Conservation (phyloP, 2,329 filamentous ascomycete genomes). For the Sporothrix variecibatus region DNA sequence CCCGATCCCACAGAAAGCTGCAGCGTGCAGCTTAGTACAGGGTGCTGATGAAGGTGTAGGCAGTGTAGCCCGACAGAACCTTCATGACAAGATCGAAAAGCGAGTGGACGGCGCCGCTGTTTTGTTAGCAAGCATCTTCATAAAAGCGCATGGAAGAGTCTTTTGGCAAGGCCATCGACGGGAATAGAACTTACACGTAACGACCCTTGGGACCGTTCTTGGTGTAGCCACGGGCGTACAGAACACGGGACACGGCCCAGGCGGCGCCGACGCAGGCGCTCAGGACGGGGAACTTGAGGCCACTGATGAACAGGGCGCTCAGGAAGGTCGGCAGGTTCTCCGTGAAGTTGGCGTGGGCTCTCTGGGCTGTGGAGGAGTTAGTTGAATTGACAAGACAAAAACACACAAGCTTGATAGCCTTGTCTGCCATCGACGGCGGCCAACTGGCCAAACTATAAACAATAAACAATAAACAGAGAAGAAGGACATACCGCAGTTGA, state of each 20-base stretch:
- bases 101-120: slow-evolving; percentile 41
- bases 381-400: not conserved
- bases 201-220: slow-evolving; percentile 50
- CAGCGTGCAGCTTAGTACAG: not conserved
- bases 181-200: slow-evolving; percentile 37
- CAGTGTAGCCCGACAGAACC: slow-evolving; percentile 48
- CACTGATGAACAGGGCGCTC: slow-evolving; percentile 55
- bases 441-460: no score
- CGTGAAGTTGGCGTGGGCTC: slow-evolving; percentile 63
- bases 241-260: slow-evolving; percentile 55
- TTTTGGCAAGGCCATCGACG: not conserved
- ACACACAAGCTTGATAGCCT: not conserved
- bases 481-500: slow-evolving; percentile 59
- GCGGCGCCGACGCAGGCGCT: slow-evolving; percentile 51
- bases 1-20: not conserved
- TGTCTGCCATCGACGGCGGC: not conserved
- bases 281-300: slow-evolving; percentile 55
- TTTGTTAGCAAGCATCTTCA: not conserved
- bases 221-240: slow-evolving; percentile 60
- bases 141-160: not conserved
- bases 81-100: slow-evolving; percentile 45
- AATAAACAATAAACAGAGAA: not conserved
- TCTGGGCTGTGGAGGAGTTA: slow-evolving; percentile 50
- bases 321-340: slow-evolving; percentile 61
- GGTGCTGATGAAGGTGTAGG: slow-evolving; percentile 38